Base-by-base conservation (phyloP, 2,329 filamentous ascomycete species). In the Hypomyces rosellus region DNA sequence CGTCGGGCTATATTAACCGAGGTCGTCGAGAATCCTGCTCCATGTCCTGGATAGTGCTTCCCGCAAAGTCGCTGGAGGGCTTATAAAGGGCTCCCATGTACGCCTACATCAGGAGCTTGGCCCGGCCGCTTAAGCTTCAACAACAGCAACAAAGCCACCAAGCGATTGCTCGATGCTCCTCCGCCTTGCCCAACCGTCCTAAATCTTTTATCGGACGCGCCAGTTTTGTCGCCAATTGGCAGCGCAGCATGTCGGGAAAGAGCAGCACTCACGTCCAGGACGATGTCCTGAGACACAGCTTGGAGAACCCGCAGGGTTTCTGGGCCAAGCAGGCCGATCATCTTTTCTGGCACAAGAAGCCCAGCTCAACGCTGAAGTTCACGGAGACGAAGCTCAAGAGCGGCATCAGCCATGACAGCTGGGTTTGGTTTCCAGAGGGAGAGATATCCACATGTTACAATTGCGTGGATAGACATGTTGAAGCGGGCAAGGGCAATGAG, bases 381-480 rank as follows among this genome's bases (percentile, higher is more conserved):
- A 77, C 74, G 16, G 81, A 76, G 44, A 91, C 88, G 68, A 80
- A 73, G 7, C 73, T 93, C 4, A 68, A 74, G 48, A 78, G 71
- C 56, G 84, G 83, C 50, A 69, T 74, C n/a, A 72, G 74, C 14
- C 84, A 95, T 63, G 77, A 82, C 39, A 83, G 86, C 63, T 96
- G 91, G 90, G 80, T 82, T 55, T 97, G 92, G 92, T 96, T 95
- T 59, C 81, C 88, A 0, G 88, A 83, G 55, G 92, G 91, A 55
- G 84, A 93, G 71, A 88, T 97, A 59, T 93, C 87, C 37, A 96
- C 89, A 0, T 89, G 87, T 58, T 95, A 89, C 74, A 97, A 96
- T 66, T 95, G 89, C 64, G 74, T 96, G 13, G 90, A 96, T 68
- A 78, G 91, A 13, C 91, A 96, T 69, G 89, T 96, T n/a, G 71